Evolutionary conservation across 2,329 filamentous ascomycete species (phyloP).

Genomic region (Talaromyces sp.): DNA sequence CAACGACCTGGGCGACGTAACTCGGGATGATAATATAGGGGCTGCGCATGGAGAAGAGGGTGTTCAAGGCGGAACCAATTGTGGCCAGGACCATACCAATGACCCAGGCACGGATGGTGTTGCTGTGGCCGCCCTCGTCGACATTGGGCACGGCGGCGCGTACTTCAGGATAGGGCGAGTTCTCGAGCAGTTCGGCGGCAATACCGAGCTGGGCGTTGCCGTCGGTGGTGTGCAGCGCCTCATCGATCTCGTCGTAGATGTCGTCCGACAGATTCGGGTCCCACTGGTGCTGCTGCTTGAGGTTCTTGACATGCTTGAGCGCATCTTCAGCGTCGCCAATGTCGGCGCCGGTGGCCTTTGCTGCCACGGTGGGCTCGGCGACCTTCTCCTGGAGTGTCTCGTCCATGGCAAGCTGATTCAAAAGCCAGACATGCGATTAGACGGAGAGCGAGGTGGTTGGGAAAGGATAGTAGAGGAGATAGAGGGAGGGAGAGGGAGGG

Average conservation of each 20-base stretch:
- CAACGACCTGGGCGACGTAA: constrained; percentile 58
- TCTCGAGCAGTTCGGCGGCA: constrained; percentile 57
- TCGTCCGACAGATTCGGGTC: constrained; percentile 63
- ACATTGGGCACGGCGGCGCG: constrained; percentile 61
- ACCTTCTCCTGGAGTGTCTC: constrained; percentile 7
- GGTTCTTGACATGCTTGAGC: constrained; percentile 43
- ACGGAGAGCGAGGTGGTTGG: not conserved
- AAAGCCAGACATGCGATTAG: not conserved
- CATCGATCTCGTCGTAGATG: constrained; percentile 56
- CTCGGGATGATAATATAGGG: constrained; percentile 57
- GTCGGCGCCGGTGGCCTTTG: constrained; percentile 16
- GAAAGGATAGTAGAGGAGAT: not conserved
- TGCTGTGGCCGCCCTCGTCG: constrained; percentile 60
- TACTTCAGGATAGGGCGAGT: constrained; percentile 64
- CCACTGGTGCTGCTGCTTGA: constrained; percentile 57
- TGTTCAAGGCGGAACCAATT: constrained; percentile 57
- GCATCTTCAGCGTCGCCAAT: constrained; percentile 20
- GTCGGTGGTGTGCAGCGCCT: constrained; percentile 51
- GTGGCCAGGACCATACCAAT: constrained; percentile 59
- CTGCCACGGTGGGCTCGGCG: constrained; percentile 16
- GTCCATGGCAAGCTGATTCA: not conserved
- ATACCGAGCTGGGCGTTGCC: constrained; percentile 53
- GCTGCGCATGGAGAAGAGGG: constrained; percentile 53
- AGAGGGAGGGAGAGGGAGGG: not conserved
- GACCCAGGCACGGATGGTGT: constrained; percentile 60